These are phyloP conservation scores for Ceriops tagal DNA, from an alignment of 345 rosid genomes.

Conservation along the genomic window DNA sequence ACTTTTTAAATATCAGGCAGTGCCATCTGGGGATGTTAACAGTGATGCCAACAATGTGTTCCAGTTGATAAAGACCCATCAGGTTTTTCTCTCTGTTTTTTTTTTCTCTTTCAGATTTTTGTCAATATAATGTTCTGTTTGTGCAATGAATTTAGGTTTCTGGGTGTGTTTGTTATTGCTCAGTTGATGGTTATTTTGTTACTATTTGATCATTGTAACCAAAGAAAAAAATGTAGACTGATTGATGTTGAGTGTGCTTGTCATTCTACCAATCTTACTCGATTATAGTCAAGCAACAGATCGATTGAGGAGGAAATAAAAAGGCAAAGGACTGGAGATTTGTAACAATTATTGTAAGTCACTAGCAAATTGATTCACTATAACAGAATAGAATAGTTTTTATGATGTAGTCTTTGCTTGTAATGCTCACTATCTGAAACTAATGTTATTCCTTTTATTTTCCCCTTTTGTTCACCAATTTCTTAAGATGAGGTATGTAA, in stretches of 20 bases:
- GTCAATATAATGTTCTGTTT: background rate
- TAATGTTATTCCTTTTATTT: no score
- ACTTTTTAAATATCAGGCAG: slow-evolving; percentile 39
- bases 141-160: background rate
- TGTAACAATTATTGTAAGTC: no score
- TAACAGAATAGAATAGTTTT: no score
- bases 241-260: background rate
- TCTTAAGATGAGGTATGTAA: no score
- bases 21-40: slow-evolving; percentile 48
- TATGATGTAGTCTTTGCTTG: no score
- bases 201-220: background rate
- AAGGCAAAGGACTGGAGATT: slow-evolving; percentile 74
- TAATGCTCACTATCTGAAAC: no score
- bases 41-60: slow-evolving; percentile 50
- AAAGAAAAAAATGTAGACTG: slow-evolving; percentile 1
- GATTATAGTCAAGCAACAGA: slow-evolving; percentile 84
- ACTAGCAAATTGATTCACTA: no score
- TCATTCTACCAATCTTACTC: slow-evolving; percentile 54
- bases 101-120: background rate
- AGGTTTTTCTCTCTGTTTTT: slow-evolving; percentile 33
- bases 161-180: no score
- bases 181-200: background rate
- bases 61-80: slow-evolving; percentile 74
- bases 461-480: no score
- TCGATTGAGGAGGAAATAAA: slow-evolving; percentile 94